phyloP scores from a whole-genome alignment of 164 flowering plant genomes.

The Vitis riparia region DNA sequence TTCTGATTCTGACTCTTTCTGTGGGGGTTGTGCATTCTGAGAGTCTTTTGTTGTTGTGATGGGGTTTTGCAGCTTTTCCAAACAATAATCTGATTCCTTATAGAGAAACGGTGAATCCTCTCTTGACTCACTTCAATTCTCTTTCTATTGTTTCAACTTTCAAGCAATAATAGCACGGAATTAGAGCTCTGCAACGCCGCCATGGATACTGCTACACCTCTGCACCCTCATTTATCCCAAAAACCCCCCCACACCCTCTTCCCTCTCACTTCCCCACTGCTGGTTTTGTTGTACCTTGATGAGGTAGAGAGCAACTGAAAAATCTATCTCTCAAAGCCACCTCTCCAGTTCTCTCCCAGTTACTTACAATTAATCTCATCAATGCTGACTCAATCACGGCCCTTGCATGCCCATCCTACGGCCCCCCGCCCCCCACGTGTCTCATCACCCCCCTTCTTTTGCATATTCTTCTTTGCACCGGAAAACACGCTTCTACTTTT shows the following conservation, averaged over 20 bases:
- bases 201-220: constrained; percentile 43
- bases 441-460: constrained; percentile 41
- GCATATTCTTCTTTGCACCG: constrained; percentile 72
- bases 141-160: constrained; percentile 4
- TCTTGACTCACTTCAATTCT: constrained; percentile 9
- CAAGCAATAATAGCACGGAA: constrained; percentile 58
- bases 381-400: constrained; percentile 11
- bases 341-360: constrained; percentile 25
- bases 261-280: constrained; percentile 19
- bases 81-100: background rate
- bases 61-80: constrained; percentile 16
- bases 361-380: constrained; percentile 19
- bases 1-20: constrained; percentile 10
- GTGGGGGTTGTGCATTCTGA: background rate
- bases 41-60: background rate
- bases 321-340: constrained; percentile 2
- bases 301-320: background rate
- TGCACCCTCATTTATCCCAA: no score
- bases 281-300: background rate
- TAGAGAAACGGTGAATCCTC: background rate
- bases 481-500: constrained; percentile 58
- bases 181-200: constrained; percentile 79
- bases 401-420: constrained; percentile 34
- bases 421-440: constrained; percentile 38
- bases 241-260: constrained; percentile 1